These are phyloP conservation scores for Massariosphaeria phaeospora DNA, from an alignment of 495 filamentous ascomycete species.

Conservation along the genomic window DNA sequence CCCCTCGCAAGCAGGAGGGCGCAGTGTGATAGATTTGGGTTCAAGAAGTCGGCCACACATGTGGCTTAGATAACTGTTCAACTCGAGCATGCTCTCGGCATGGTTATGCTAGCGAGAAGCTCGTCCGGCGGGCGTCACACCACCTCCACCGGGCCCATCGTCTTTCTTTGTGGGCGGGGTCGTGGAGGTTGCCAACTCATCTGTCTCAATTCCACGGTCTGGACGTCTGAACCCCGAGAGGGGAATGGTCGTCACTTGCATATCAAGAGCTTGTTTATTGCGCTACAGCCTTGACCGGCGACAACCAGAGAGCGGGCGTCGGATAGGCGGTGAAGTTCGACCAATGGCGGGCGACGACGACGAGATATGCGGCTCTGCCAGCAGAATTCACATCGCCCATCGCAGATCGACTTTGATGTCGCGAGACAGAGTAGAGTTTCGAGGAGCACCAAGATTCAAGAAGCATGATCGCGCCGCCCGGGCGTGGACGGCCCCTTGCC, in stretches of 20 bases:
- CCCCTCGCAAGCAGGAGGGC: not conserved
- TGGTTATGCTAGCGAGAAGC: too few relatives aligned
- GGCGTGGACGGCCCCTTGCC: not conserved
- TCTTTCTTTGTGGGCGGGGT: not conserved
- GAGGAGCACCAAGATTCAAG: not conserved
- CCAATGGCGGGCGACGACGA: not conserved
- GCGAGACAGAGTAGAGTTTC: not conserved
- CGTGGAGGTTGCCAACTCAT: constrained; percentile 8
- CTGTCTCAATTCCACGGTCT: constrained; percentile 1
- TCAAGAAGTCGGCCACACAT: too few relatives aligned
- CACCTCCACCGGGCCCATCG: not conserved
- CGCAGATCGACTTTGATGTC: not conserved
- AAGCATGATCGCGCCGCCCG: not conserved
- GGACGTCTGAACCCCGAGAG: constrained; percentile 1
- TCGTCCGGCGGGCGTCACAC: too few relatives aligned
- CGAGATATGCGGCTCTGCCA: constrained; percentile 15
- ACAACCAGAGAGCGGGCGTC: not conserved
- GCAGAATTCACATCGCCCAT: constrained; percentile 10
- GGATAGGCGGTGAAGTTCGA: constrained; percentile 2
- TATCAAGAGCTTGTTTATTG: constrained; percentile 11
- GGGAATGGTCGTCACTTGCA: not conserved
- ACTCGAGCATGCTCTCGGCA: too few relatives aligned
- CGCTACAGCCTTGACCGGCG: not conserved
- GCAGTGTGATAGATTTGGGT: not conserved
- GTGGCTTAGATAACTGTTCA: too few relatives aligned